Conservation (phyloP, 768 basidiomycete genomes). For the Mycena leptocephala region DNA sequence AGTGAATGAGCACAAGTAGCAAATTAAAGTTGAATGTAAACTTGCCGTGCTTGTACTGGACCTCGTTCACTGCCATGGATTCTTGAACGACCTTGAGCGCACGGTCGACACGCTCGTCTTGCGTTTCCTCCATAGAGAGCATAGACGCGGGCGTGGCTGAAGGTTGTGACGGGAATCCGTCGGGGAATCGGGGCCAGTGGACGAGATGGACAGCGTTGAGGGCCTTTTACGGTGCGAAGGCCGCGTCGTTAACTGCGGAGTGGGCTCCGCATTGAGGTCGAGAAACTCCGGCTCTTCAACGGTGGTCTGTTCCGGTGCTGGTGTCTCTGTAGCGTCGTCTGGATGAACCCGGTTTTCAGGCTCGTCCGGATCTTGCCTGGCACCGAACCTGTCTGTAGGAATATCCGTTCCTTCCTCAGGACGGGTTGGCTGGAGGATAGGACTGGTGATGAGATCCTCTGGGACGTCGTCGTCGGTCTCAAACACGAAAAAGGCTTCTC, state of each 20-base stretch:
- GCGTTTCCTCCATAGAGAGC: slow-evolving; percentile 53
- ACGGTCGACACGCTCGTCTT: slow-evolving; percentile 66
- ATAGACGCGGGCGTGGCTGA: slow-evolving; percentile 27
- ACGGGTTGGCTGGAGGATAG: slow-evolving; percentile 81
- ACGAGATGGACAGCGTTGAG: slow-evolving; percentile 22
- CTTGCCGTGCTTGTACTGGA: slow-evolving; percentile 76
- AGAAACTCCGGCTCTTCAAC: slow-evolving; percentile 84
- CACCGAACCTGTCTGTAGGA: slow-evolving; percentile 59
- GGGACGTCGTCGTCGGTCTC: slow-evolving; percentile 97
- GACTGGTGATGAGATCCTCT: slow-evolving; percentile 93
- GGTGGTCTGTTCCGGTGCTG: slow-evolving; percentile 35
- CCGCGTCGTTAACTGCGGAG: slow-evolving; percentile 18
- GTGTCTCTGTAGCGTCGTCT: slow-evolving; percentile 39
- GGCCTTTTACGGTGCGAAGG: slow-evolving; percentile 31
- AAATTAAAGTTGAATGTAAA: neutral
- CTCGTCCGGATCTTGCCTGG: slow-evolving; percentile 51
- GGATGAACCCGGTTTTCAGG: slow-evolving; percentile 36
- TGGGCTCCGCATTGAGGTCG: slow-evolving; percentile 77
- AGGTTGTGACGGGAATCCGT: too few relatives aligned
- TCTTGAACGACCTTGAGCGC: slow-evolving; percentile 61
- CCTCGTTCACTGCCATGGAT: slow-evolving; percentile 65
- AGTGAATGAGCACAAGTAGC: slow-evolving; percentile 3
- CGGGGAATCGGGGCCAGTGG: neutral
- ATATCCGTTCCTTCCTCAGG: slow-evolving; percentile 53
- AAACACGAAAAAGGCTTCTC: slow-evolving; percentile 98